Base-by-base conservation (phyloP, 257 asterid genomes). In the Linaria vulgaris region DNA sequence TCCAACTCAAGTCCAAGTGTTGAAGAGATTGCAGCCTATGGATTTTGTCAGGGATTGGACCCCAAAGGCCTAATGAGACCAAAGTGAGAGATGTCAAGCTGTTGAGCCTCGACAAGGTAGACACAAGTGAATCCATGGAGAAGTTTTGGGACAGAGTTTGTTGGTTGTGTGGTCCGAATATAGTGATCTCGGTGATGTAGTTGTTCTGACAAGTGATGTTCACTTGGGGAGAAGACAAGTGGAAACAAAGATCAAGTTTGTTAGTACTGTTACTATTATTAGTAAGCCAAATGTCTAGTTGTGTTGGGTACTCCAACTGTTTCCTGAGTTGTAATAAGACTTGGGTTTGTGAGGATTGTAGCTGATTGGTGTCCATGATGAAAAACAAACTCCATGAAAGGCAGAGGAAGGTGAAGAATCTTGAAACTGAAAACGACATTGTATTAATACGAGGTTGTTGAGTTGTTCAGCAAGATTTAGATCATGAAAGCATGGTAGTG, bases 51-150 rank as follows among this genome's bases (percentile, higher is more conserved):
- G 88, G 91, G 12, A 86, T 38, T 12, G 81, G 74, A 14, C 91
- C 95, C 95, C 91, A 84, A 9, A 86, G 72, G 37, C 95, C 95
- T 21, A 86, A 63, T 3, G 91, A 84, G 19, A 86, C 84, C 16
- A 86, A 45, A 56, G 70, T 72, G 11, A 86, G 74, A 15, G 61
- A 61, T 50, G 67, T 84, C 80, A 86, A 73, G 10, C 64, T 79
- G 12, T 76, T 82, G 20, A 86, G 72, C 71, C 95, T 80, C 0
- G 95, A 74, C 72, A 86, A 21, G 1, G 95, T 86, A 8, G 85
- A 83, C 4, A 82, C 56, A 15, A 86, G 74, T 11, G 95, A 86
- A 62, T 86, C 91, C 76, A 78, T 67, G 48, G 89, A 84, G 87
- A 86, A 57, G 34, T 27, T 27, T 27, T 27, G 34, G 6, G 34